phyloP scores from a whole-genome alignment of 345 rosid species.

The Acer yangbiense region DNA sequence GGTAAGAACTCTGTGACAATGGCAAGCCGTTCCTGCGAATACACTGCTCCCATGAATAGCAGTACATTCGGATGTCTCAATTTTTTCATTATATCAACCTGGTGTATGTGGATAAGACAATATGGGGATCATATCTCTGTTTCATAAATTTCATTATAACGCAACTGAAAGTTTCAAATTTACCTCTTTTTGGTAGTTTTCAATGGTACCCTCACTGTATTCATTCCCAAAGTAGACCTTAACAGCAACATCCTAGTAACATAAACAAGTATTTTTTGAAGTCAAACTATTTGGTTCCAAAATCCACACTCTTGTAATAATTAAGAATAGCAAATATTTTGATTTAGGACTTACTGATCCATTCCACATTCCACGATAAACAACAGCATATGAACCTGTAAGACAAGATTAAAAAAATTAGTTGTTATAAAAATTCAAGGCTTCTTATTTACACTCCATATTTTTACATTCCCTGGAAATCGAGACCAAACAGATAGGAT shows the following conservation, averaged over 20 bases:
- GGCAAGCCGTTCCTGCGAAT: conserved; percentile 70
- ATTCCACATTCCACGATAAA: conserved; percentile 75
- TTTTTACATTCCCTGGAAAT: neutral
- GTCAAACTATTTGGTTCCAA: neutral
- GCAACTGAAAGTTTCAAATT: neutral
- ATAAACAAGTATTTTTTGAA: conserved; percentile 9
- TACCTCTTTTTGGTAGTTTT: conserved; percentile 86
- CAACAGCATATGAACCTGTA: conserved; percentile 78
- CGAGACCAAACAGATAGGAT: neutral
- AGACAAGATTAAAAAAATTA: conserved; percentile 7
- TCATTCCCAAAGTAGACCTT: conserved; percentile 73
- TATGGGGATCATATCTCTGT: neutral
- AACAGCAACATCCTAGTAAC: conserved; percentile 77
- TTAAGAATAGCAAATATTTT: conserved; percentile 7
- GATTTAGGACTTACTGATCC: conserved; percentile 61
- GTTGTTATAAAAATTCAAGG: neutral
- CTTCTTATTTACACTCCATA: neutral
- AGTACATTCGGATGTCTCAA: conserved; percentile 90
- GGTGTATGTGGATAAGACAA: conserved; percentile 4
- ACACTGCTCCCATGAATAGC: conserved; percentile 92
- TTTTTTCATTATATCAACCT: conserved; percentile 84
- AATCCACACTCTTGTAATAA: neutral
- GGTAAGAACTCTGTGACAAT: conserved; percentile 85
- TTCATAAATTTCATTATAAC: neutral
- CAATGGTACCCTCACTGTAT: conserved; percentile 53